Evolutionary conservation across 2,329 filamentous ascomycete species (phyloP), one percentile per base, ranked within the genome.

Genomic region (Venturia asperata): DNA sequence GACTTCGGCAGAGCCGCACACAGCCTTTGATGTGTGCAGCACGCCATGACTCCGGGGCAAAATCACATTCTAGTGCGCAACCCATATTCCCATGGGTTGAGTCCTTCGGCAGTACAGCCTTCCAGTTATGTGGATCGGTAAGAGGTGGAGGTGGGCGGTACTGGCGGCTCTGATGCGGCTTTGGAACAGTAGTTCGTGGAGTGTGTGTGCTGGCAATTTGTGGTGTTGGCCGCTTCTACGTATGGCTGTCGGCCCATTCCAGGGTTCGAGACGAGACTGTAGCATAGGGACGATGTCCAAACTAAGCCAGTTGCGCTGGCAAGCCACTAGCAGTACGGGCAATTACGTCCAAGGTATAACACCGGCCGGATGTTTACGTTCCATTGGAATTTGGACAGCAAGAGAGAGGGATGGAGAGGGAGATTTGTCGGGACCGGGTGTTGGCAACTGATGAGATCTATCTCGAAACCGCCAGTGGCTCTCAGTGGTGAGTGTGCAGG

Each of bases 171-270:
- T 58, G 17, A 15, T 19, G 52, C 30, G 30, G 52, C 30, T 58
- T 58, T 58, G 52, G 19, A 58, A 58, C 15, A 37, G 52, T n/a
- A 58, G 52, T 58, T 58, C 52, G 9, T 58, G 52, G 21, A n/a
- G 27, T n/a, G 9, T 0, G 15, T 58, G 30, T n/a, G 52, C 30
- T 58, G 52, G 52, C 52, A 58, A 11, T 19, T 37, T 4, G 30
- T 58, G 47, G 10, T 27, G 5, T 24, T 24, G 47, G 15, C 11
- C 21, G 47, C 52, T 37, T 24, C 27, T n/a, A 58, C 15, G 5
- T 58, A 10, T 58, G 52, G 17, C 27, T n/a, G 27, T 11, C 37
- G 52, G 52, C 30, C 30, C 49, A 34, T 21, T 27, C 19, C 52
- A 37, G 19, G 30, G 30, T 58, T 58, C 52, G 47, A 58, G 52